Conservation (phyloP, 495 filamentous ascomycete genomes). For the Chaetomidium leptoderma region DNA sequence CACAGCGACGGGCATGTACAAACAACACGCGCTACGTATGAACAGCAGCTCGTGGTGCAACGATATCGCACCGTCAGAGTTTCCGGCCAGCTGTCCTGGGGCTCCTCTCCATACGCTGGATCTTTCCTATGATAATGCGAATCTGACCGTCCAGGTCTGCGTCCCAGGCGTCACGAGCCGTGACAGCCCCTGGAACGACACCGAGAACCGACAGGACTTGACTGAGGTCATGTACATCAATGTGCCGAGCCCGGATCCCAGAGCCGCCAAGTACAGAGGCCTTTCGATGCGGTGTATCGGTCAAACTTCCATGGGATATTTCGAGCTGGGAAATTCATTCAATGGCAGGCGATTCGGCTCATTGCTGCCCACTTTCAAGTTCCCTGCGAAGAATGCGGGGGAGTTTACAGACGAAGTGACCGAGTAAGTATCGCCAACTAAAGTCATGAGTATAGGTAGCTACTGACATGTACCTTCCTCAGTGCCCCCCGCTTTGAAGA, state of each 20-base stretch:
- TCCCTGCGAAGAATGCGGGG: not conserved
- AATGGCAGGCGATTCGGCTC: conserved; percentile 5
- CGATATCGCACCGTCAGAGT: not conserved
- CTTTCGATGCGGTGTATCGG: not conserved
- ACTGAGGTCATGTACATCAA: not conserved
- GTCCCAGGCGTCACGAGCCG: not conserved
- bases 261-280: too few species aligned
- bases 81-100: too few species aligned
- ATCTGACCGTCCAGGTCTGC: not conserved
- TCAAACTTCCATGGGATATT: conserved; percentile 6
- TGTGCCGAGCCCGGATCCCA: too few species aligned
- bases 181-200: not conserved
- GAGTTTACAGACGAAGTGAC: not conserved
- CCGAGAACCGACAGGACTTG: not conserved
- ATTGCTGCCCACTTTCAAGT: not conserved
- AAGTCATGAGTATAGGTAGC: too few species aligned
- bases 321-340: conserved; percentile 8
- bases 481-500: too few species aligned
- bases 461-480: too few species aligned
- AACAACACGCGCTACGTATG: conserved; percentile 11
- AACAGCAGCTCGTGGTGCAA: conserved; percentile 1
- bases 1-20: too few species aligned
- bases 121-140: too few species aligned
- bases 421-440: not conserved
- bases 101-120: too few species aligned